A percentile compares a stretch with the other conserved stretches of the same genome.
These are phyloP conservation scores for Suaeda aralocaspica DNA, from an alignment of 148 eudicot species.

Conservation along the genomic window DNA sequence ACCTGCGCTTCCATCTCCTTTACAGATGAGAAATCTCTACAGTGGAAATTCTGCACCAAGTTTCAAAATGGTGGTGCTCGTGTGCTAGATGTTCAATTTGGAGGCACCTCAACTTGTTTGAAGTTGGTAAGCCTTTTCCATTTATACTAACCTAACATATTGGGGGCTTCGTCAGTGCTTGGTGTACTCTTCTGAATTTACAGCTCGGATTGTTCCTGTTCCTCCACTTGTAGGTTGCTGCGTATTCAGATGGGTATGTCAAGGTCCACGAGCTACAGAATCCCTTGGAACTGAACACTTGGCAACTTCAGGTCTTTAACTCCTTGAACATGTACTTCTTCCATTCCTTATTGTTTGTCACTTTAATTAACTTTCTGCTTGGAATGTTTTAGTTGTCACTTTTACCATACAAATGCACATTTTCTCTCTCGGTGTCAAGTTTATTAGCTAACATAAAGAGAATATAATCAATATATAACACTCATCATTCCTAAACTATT, in stretches of 20 bases:
- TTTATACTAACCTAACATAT: not conserved
- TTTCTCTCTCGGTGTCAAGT: no score
- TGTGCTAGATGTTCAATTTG: conserved; percentile 72
- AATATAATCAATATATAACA: no score
- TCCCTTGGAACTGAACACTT: conserved; percentile 67
- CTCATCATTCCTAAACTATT: no score
- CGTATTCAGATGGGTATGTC: conserved; percentile 80
- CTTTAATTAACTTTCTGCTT: no score
- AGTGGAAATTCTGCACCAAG: conserved; percentile 73
- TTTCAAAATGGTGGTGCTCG: conserved; percentile 46
- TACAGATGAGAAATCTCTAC: conserved; percentile 48
- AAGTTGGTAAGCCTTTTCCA: conserved; percentile 47
- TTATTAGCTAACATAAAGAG: no score
- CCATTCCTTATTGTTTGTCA: not conserved
- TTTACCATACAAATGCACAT: no score
- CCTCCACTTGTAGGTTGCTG: conserved; percentile 52
- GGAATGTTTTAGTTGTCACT: no score
- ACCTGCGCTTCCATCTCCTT: not conserved
- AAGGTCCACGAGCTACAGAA: conserved; percentile 74
- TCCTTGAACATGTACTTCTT: not conserved
- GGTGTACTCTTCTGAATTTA: conserved; percentile 4
- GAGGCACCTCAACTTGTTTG: conserved; percentile 54
- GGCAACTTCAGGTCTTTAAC: conserved; percentile 91
- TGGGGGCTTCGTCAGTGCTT: not conserved
- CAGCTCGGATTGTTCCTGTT: not conserved